phyloP scores from a whole-genome alignment of 2,329 filamentous ascomycete genomes.

The Colletotrichum sp. region DNA sequence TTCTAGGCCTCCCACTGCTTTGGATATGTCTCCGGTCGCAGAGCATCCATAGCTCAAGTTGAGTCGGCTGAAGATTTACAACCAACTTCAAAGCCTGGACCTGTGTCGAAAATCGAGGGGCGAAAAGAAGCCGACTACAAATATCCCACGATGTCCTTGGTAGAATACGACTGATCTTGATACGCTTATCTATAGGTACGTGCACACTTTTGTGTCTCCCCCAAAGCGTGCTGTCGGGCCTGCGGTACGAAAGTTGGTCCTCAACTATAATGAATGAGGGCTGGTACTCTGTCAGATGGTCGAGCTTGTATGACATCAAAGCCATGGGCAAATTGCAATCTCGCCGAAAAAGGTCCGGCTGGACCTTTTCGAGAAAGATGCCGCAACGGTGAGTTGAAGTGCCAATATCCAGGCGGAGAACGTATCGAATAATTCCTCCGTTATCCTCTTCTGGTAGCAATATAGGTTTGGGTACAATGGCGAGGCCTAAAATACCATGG shows the following conservation, averaged over 20 bases:
- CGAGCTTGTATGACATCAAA: background rate
- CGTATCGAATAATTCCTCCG: background rate
- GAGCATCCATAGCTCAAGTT: background rate
- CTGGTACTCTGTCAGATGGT: background rate
- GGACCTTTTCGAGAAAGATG: background rate
- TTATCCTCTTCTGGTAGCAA: background rate
- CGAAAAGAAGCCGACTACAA: background rate
- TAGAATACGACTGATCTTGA: background rate
- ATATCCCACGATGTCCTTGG: background rate
- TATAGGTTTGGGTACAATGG: background rate
- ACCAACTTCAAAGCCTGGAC: background rate
- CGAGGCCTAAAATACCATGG: background rate
- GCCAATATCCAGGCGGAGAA: background rate
- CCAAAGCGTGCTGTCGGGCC: background rate
- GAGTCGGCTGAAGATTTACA: background rate
- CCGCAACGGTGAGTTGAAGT: background rate
- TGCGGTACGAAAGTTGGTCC: background rate
- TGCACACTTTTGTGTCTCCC: background rate
- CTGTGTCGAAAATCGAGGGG: background rate
- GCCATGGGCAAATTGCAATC: background rate
- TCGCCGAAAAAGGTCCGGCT: background rate
- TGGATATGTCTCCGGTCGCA: background rate
- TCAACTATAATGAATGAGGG: background rate
- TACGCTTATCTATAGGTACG: background rate
- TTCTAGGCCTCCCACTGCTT: background rate